Evolutionary conservation across 768 basidiomycete species (phyloP), one percentile per base, ranked within the genome.

Genomic region (Udeniomyces megalosporus): DNA sequence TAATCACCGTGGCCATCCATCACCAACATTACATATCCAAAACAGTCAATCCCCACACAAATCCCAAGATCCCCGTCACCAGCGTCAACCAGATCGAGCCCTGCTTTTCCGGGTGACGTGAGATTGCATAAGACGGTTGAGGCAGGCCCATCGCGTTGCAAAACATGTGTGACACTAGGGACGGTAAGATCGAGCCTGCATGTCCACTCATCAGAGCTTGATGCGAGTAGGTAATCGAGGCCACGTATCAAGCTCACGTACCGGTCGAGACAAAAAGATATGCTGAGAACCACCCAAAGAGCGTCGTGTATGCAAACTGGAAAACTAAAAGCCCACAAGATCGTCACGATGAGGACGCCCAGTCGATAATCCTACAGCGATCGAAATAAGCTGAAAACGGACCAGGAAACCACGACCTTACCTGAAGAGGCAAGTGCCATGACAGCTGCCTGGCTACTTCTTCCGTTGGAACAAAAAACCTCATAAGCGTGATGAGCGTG

Each of bases 61-160:
- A 62, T 46, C 54, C 55, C 4, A 28, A 45, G 42, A 62, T 45
- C 17, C 61, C 61, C 11, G 57, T 14, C 20, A 45, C 47, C 22
- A 57, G 57, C 28, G 53, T 38, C 24, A 51, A 15, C 22, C 31
- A 28, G 32, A 55, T 62, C 24, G 50, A 26, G 22, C 24, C 14
- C 38, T 57, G 54, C 42, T 57, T 56, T 8, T 50, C 28, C 26
- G 82, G 82, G 67, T 79, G 82, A 59, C 74, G 71, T 45, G 68
- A 67, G 38, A 86, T 68, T 62, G 90, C 88, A 32, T 75, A 73
- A 0, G 66, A 69, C 28, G 84, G 78, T 57, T 82, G 78, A 2
- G 93, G 95, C 31, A 96, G 69, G 0, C 92, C 92, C 88, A 96
- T 92, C 54, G 86, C 72, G 70, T 99, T 99, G 77, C 95, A 97